Percentiles rank a stretch among this genome's conserved stretches.
Evolutionary conservation across 352 stramenopile genomes (phyloP).

Genomic region (Phytophthora aleatoria): DNA sequence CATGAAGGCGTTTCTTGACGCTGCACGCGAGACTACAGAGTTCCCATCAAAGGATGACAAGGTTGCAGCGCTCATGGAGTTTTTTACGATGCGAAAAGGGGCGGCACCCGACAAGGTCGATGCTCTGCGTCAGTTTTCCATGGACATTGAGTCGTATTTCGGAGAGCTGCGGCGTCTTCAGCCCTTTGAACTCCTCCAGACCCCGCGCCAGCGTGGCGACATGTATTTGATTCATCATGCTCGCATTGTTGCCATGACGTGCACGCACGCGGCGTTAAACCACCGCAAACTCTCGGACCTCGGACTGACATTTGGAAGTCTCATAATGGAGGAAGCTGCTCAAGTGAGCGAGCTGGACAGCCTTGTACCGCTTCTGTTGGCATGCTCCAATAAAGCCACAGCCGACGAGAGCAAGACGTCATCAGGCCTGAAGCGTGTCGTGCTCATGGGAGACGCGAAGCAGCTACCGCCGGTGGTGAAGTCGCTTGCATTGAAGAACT

Average conservation of each 20-base stretch:
- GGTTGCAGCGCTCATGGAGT: constrained; percentile 34
- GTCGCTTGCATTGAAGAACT: constrained; percentile 86
- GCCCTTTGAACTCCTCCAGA: constrained; percentile 95
- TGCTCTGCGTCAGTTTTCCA: constrained; percentile 55
- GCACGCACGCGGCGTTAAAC: constrained; percentile 93
- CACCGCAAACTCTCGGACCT: constrained; percentile 87
- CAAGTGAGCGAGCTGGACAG: constrained; percentile 96
- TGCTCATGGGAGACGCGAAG: constrained; percentile 95
- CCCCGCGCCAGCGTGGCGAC: constrained; percentile 88
- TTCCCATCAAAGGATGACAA: constrained; percentile 29
- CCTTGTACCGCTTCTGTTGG: constrained; percentile 91
- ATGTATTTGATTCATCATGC: constrained; percentile 96
- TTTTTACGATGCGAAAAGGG: constrained; percentile 45
- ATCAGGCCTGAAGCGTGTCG: constrained; percentile 91
- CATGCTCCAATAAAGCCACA: constrained; percentile 41
- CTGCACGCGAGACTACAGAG: constrained; percentile 15
- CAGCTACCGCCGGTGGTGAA: constrained; percentile 93
- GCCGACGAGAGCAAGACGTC: constrained; percentile 4
- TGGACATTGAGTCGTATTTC: constrained; percentile 91
- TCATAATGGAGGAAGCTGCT: constrained; percentile 96
- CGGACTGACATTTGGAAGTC: constrained; percentile 78
- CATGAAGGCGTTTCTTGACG: constrained; percentile 82
- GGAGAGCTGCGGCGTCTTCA: constrained; percentile 91
- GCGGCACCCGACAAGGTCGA: constrained; percentile 22
- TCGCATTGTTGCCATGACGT: constrained; percentile 96